Conservation (phyloP, 352 stramenopile species). For the Pythium phragmiticola region DNA sequence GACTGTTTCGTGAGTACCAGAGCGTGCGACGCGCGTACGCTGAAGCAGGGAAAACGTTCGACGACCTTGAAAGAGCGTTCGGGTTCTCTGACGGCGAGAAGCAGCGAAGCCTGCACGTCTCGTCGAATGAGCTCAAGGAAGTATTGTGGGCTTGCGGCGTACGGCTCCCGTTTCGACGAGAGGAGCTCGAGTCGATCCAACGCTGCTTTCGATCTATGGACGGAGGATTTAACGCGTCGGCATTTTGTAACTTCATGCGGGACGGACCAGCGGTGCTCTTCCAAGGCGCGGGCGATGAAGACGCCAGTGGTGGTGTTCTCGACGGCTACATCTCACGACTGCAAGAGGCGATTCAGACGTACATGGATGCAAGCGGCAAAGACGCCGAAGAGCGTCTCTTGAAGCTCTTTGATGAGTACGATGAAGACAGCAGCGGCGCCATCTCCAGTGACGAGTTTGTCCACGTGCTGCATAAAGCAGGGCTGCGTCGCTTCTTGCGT, state of each 20-base stretch:
- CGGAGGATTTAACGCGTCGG: conserved; percentile 45
- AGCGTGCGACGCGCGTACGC: conserved; percentile 26
- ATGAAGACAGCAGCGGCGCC: conserved; percentile 49
- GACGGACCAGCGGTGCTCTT: conserved; percentile 53
- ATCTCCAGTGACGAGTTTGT: conserved; percentile 68
- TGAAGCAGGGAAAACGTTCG: conserved; percentile 29
- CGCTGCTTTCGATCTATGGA: conserved; percentile 45
- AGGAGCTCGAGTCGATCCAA: conserved; percentile 63
- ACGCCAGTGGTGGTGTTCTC: conserved; percentile 28
- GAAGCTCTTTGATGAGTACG: conserved; percentile 52
- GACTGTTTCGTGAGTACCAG: conserved; percentile 43
- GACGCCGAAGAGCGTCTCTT: conserved; percentile 46
- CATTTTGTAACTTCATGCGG: conserved; percentile 58
- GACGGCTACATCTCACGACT: conserved; percentile 59
- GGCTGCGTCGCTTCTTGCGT: conserved; percentile 55
- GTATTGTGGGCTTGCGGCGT: conserved; percentile 63
- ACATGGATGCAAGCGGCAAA: conserved; percentile 49
- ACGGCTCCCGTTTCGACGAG: conserved; percentile 62
- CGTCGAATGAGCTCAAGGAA: conserved; percentile 66
- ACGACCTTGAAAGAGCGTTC: conserved; percentile 52
- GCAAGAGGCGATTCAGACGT: conserved; percentile 53
- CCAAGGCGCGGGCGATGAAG: conserved; percentile 23
- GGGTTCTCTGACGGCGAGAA: conserved; percentile 37
- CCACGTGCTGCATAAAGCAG: conserved; percentile 59
- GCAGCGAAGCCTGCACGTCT: conserved; percentile 39